These are phyloP conservation scores for Apiotrichum porosum DNA, from an alignment of 1,284 basidiomycete genomes.

Conservation along the genomic window DNA sequence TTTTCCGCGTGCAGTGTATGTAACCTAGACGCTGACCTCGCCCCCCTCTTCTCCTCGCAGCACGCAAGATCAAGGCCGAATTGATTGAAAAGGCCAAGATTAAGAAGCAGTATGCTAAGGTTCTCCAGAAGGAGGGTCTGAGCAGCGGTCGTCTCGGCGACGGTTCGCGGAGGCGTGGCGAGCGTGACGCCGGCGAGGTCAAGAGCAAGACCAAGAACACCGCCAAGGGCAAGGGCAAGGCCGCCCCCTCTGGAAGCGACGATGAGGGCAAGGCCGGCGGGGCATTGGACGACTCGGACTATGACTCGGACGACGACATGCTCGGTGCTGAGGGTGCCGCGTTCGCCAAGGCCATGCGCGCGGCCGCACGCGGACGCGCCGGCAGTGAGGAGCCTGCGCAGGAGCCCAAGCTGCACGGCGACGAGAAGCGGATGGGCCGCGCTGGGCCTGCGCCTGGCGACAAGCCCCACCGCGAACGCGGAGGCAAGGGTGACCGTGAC, in stretches of 20 bases:
- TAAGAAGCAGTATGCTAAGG: constrained; percentile 53
- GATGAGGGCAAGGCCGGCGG: not conserved
- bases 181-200: not conserved
- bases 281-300: not conserved
- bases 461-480: not conserved
- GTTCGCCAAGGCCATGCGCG: constrained; percentile 5
- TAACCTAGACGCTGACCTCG: not conserved
- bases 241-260: not conserved
- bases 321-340: constrained; percentile 6
- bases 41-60: constrained; percentile 21
- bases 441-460: too few relatives aligned
- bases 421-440: not conserved
- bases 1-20: not conserved
- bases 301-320: constrained; percentile 2
- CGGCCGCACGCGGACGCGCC: not conserved
- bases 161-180: constrained; percentile 9
- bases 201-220: not conserved
- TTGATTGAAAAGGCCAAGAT: constrained; percentile 54
- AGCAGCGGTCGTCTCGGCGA: constrained; percentile 33
- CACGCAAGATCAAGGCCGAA: constrained; percentile 53
- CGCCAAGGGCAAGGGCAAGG: constrained; percentile 7
- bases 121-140: constrained; percentile 50
- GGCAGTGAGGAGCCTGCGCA: not conserved
- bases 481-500: not conserved
- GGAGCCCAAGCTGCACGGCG: not conserved